Evolutionary conservation across 164 flowering plant species (phyloP).

Genomic region (Vitis rupestris): DNA sequence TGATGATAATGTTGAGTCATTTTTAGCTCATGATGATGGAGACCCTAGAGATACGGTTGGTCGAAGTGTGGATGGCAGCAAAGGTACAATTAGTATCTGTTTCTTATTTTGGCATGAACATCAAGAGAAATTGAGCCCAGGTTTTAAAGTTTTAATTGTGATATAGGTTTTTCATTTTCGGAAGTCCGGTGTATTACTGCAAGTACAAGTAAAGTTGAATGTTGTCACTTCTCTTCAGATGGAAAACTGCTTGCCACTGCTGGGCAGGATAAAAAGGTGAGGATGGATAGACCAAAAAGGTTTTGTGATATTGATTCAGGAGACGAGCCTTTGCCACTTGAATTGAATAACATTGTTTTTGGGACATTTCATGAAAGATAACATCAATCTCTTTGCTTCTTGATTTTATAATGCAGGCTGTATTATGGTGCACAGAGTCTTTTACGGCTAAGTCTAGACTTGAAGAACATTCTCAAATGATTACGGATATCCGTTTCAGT

Average conservation of each 20-base stretch:
- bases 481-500: conserved; percentile 86
- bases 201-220: conserved; percentile 33
- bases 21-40: conserved; percentile 44
- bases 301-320: background rate
- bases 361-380: background rate
- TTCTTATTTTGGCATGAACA: background rate
- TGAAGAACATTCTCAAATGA: conserved; percentile 66
- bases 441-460: conserved; percentile 48
- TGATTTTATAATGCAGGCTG: conserved; percentile 49
- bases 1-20: conserved; percentile 54
- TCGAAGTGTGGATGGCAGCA: conserved; percentile 26
- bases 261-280: conserved; percentile 48
- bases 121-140: background rate
- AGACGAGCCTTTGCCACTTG: too few species aligned
- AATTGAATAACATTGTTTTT: background rate
- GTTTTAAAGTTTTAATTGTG: background rate
- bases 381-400: background rate
- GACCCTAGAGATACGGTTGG: conserved; percentile 39
- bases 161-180: conserved; percentile 34
- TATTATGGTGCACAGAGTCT: conserved; percentile 67
- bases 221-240: conserved; percentile 50
- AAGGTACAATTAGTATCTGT: conserved; percentile 29
- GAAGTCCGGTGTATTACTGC: conserved; percentile 30
- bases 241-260: conserved; percentile 54
- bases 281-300: background rate